These are phyloP conservation scores for Phytophthora pseudosyringae DNA, from an alignment of 352 stramenopile genomes.

Conservation along the genomic window DNA sequence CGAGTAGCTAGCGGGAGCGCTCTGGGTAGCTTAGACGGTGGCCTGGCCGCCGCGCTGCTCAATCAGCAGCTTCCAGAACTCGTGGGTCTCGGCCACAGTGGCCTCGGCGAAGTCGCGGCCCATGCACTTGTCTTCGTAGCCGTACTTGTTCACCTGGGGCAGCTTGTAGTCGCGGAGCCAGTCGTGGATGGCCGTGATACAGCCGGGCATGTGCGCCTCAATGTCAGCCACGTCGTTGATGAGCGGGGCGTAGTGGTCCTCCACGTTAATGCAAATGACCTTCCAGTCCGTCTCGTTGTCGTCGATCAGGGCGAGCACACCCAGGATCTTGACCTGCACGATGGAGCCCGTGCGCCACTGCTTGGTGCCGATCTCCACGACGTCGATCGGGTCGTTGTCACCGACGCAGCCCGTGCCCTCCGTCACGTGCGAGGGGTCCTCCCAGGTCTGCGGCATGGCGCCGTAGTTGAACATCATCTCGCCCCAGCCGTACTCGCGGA, in stretches of 20 bases:
- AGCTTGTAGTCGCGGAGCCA: slow-evolving; percentile 99
- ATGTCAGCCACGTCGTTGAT: slow-evolving; percentile 99
- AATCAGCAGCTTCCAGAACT: slow-evolving; percentile 92
- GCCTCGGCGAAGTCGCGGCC: slow-evolving; percentile 88
- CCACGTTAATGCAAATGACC: slow-evolving; percentile 96
- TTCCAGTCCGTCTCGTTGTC: slow-evolving; percentile 99
- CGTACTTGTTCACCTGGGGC: slow-evolving; percentile 99
- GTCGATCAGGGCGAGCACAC: slow-evolving; percentile 99
- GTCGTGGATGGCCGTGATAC: slow-evolving; percentile 93
- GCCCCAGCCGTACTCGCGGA: slow-evolving; percentile 96
- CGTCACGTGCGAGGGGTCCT: slow-evolving; percentile 94
- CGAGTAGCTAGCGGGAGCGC: slow-evolving; percentile 12
- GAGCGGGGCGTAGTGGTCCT: slow-evolving; percentile 97
- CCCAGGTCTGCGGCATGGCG: slow-evolving; percentile 98
- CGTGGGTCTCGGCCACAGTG: slow-evolving; percentile 86
- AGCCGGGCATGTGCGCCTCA: slow-evolving; percentile 94
- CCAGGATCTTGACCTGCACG: slow-evolving; percentile 98
- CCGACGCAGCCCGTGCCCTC: slow-evolving; percentile 85
- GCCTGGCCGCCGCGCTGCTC: slow-evolving; percentile 84
- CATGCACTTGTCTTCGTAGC: slow-evolving; percentile 98
- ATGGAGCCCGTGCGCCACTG: slow-evolving; percentile 94
- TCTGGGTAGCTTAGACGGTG: slow-evolving; percentile 62
- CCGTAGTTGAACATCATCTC: slow-evolving; percentile 99
- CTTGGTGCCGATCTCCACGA: slow-evolving; percentile 97
- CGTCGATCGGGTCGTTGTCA: slow-evolving; percentile 99